Evolutionary conservation across 2,329 filamentous ascomycete species (phyloP), one percentile per base, ranked within the genome.

Genomic region (Paracoccidioides brasiliensis): DNA sequence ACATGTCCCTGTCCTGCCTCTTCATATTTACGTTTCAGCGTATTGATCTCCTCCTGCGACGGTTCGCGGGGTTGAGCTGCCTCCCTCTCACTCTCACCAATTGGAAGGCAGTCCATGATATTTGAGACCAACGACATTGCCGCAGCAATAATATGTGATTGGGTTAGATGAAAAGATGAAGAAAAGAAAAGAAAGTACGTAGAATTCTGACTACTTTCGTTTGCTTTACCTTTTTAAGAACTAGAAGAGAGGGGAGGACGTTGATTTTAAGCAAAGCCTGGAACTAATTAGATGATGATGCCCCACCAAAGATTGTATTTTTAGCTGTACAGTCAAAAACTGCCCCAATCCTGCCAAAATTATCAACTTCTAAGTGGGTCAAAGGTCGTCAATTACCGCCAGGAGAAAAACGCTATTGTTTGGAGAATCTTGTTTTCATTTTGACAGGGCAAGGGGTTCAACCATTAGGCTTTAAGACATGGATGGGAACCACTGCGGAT

Each of bases 1-100:
- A 94, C 86, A 62, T 95, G 89, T 56, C 81, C 85, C 72, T 95
- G 89, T 37, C 79, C 80, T 50, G 86, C 86, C 62, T 83, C 79
- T 59, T 80, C 76, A 74, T 90, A 95, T 69, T 85, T 86, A 60
- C 84, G 74, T 70, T 80, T 81, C 43, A 94, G 80, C 63, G 81
- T 72, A 55, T 81, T 76, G 64, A 90, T 74, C 67, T 88, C 80
- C 60, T 87, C 80, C 56, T 80, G 70, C 41, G 80, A 79, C 57
- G 88, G 77, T 61, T 72, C 77, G 63, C 67, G 75, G 62, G 62
- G 69, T 58, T 61, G 69, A 63, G 64, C 71, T 67, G 66, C 69
- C 6, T 22, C 22, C 22, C 6, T 22, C 12, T 42, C 38, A 15
- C 33, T 52, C 38, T 62, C 50, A 48, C 66, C 61, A 49, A 72